Base-by-base conservation (phyloP, 2,329 filamentous ascomycete genomes). In the Herpomyces periplanetae region DNA sequence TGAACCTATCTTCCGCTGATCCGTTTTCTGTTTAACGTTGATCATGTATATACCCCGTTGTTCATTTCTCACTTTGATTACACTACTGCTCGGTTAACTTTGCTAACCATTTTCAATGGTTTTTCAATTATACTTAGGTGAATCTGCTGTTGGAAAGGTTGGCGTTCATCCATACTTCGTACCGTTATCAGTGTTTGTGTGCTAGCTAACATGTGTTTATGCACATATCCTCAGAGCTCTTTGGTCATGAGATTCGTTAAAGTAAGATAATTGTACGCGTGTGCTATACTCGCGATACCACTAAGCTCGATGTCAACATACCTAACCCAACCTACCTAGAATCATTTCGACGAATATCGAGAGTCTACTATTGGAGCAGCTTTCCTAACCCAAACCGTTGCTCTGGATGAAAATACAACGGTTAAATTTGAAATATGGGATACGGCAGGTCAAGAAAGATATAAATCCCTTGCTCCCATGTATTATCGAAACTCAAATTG, bases 361-460 rank as follows among this genome's bases (percentile, higher is more conserved):
- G 75, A 88, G 57, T 87, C 73, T 22, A 88, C 75, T 26, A 88
- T 88, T 43, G 75, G 80, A 41, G 80, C 84, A 31, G 84, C 84
- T 30, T 96, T 96, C 51, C 55, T 96, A 30, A 96, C 80, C 33
- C 80, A 96, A 44, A 96, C 80, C 30, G 88, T 96, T 39, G 75
- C 75, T 23, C 63, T 96, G 41, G 75, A 91, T 39, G 80, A 91
- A 37, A 80, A 59, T 42, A 91, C 80, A 24, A 96, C 80, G 22
- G 75, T 96, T 43, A 96, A 96, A 49, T 96, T 96, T 36, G 80
- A 96, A 44, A 96, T 96, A 37, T 96, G 80, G 73, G 73, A 88
- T 43, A 96, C 80, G 5, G 80, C 80, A 26, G 80, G 80, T 27
- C 80, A 96, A 45, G 80, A 96, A 44, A 59, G 84, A 35, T 96